These are phyloP conservation scores for Gaertneriomyces semiglobifer DNA, from an alignment of 192 early-diverging fungal species.

Conservation along the genomic window DNA sequence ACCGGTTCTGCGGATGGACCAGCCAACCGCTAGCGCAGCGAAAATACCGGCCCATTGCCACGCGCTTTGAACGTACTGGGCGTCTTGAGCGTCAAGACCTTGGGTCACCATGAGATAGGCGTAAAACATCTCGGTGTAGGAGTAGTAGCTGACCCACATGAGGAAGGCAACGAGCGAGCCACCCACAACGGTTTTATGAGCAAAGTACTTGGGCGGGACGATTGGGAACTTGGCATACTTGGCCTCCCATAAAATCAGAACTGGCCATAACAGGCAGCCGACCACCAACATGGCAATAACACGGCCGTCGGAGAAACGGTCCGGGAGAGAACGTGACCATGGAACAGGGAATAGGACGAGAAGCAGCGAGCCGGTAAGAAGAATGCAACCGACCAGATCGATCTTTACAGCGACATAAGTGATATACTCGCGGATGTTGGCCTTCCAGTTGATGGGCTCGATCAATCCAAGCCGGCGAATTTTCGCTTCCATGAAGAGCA, in stretches of 20 bases:
- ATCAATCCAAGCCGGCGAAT: not conserved
- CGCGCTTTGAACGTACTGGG: not conserved
- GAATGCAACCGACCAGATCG: conserved; percentile 3
- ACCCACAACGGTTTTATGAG: conserved; percentile 2
- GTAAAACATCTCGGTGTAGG: conserved; percentile 2
- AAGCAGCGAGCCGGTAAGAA: not conserved
- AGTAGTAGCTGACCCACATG: not conserved
- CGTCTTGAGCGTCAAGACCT: conserved; percentile 1
- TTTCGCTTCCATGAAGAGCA: not conserved
- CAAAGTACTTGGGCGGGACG: not conserved
- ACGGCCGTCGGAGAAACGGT: not conserved
- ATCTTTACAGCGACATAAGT: not conserved
- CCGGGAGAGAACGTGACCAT: not conserved
- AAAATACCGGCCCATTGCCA: conserved; percentile 8
- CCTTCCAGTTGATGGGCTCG: not conserved
- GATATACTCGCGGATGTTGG: not conserved
- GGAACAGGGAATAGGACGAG: not conserved
- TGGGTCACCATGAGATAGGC: conserved; percentile 10
- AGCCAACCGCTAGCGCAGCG: conserved; percentile 7
- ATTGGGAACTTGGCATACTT: conserved; percentile 2
- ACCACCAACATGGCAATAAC: conserved; percentile 12
- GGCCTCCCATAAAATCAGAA: conserved; percentile 14
- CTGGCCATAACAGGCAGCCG: not conserved
- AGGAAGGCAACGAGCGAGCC: conserved; percentile 8
- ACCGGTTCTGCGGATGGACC: not conserved